Evolutionary conservation across 2,329 filamentous ascomycete species (phyloP).

Genomic region (Stromatinia cepivora): DNA sequence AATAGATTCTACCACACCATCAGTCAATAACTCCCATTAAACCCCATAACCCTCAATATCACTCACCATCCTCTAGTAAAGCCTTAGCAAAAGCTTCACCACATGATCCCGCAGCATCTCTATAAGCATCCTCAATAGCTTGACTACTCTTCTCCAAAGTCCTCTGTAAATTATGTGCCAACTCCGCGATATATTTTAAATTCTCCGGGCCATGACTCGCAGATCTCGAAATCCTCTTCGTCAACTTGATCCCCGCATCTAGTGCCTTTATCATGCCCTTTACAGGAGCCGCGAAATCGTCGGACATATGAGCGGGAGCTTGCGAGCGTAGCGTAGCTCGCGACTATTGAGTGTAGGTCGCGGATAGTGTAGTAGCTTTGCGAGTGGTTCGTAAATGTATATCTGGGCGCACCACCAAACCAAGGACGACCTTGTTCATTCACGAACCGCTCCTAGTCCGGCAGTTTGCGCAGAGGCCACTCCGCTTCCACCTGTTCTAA

Average conservation of each 20-base stretch:
- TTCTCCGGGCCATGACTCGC: constrained; percentile 30
- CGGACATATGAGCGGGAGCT: constrained; percentile 22
- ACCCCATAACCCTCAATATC: not conserved
- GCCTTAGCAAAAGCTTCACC: constrained; percentile 34
- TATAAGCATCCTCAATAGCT: constrained; percentile 35
- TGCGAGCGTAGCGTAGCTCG: constrained; percentile 13
- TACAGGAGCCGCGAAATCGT: constrained; percentile 35
- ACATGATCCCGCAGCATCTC: constrained; percentile 29
- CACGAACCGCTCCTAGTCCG: not conserved
- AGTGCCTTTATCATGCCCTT: constrained; percentile 38
- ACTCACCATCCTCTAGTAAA: constrained; percentile 37
- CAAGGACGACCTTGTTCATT: constrained; percentile 6
- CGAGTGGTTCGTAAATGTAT: constrained; percentile 2
- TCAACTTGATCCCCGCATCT: constrained; percentile 36
- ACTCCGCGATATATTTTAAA: constrained; percentile 36
- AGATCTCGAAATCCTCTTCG: constrained; percentile 31
- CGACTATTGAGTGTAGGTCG: not conserved
- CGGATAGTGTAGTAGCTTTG: too few relatives aligned
- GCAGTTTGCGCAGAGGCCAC: constrained; percentile 8
- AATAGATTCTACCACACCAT: constrained; percentile 30
- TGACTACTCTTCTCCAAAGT: constrained; percentile 31
- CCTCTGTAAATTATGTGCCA: constrained; percentile 32
- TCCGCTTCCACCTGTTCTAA: constrained; percentile 7
- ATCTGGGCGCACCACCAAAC: not conserved
- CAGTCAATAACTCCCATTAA: constrained; percentile 17